These are phyloP conservation scores for Pythium brachiatum DNA, from an alignment of 352 stramenopile species.

Conservation along the genomic window DNA sequence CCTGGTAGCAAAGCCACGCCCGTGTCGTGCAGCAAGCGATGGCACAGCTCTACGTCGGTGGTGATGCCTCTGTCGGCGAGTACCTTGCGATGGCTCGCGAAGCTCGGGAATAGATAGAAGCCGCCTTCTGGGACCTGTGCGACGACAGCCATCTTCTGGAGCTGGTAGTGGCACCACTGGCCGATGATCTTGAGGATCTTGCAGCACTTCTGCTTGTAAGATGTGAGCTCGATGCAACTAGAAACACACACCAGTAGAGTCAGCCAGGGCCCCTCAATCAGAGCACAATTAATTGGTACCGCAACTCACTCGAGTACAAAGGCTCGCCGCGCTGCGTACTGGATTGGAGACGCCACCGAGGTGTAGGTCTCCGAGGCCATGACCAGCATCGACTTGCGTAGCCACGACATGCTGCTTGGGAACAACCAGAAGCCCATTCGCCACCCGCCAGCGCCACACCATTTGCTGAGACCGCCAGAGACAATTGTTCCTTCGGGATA, in stretches of 20 bases:
- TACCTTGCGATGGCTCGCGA: constrained; percentile 64
- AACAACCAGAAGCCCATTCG: constrained; percentile 89
- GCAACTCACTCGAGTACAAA: constrained; percentile 70
- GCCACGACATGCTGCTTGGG: constrained; percentile 67
- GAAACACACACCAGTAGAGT: background rate
- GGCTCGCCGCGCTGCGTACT: constrained; percentile 76
- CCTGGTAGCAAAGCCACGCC: constrained; percentile 83
- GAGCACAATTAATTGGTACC: background rate
- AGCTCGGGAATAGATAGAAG: constrained; percentile 86
- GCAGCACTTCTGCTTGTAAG: constrained; percentile 82
- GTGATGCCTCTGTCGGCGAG: constrained; percentile 58
- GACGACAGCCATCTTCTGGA: constrained; percentile 83
- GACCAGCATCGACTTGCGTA: constrained; percentile 85
- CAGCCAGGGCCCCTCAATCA: background rate
- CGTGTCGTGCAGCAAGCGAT: constrained; percentile 77
- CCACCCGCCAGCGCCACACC: constrained; percentile 85
- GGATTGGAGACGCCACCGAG: constrained; percentile 81
- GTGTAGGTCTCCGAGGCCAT: constrained; percentile 90
- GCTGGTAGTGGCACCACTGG: constrained; percentile 78
- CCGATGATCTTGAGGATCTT: constrained; percentile 82
- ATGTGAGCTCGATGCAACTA: constrained; percentile 71
- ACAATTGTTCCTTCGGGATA: constrained; percentile 88
- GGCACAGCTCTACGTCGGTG: constrained; percentile 73
- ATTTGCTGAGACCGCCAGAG: constrained; percentile 84
- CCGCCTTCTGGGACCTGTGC: constrained; percentile 72